Evolutionary conservation across 495 filamentous ascomycete genomes (phyloP).

Genomic region (Oleoguttula mirabilis): DNA sequence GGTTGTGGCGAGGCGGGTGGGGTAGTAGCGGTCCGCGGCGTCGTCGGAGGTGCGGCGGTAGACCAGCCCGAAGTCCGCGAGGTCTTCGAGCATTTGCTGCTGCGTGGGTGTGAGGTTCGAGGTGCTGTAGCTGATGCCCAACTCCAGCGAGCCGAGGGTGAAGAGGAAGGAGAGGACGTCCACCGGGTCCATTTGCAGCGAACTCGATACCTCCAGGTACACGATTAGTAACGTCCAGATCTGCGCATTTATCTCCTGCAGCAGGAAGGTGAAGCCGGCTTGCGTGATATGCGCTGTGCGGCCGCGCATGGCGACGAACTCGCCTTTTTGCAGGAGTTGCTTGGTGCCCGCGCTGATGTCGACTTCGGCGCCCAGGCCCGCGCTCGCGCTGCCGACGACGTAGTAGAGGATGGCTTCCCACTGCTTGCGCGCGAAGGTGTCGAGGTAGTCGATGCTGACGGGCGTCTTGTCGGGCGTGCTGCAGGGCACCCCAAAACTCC

Average conservation of each 20-base stretch:
- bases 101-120: conserved; percentile 66
- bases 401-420: conserved; percentile 96
- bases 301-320: conserved; percentile 50
- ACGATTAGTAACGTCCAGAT: conserved; percentile 91
- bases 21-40: conserved; percentile 58
- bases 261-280: conserved; percentile 80
- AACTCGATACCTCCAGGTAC: conserved; percentile 76
- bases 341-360: conserved; percentile 70
- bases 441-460: conserved; percentile 59
- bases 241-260: conserved; percentile 91
- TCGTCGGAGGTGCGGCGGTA: conserved; percentile 44
- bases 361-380: conserved; percentile 36
- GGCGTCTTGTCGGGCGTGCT: conserved; percentile 42
- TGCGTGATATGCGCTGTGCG: conserved; percentile 64
- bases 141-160: conserved; percentile 83
- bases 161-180: conserved; percentile 94
- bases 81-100: conserved; percentile 69
- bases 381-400: conserved; percentile 63
- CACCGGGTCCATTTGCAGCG: conserved; percentile 68
- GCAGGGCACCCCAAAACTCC: conserved; percentile 80
- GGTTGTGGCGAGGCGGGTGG: conserved; percentile 87
- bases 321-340: conserved; percentile 61
- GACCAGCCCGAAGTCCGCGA: conserved; percentile 84
- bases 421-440: conserved; percentile 72
- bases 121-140: conserved; percentile 80